A percentile compares a stretch with the other conserved stretches of the same genome.
phyloP scores from a whole-genome alignment of 805 yeast genomes.

The Candida patagonica region DNA sequence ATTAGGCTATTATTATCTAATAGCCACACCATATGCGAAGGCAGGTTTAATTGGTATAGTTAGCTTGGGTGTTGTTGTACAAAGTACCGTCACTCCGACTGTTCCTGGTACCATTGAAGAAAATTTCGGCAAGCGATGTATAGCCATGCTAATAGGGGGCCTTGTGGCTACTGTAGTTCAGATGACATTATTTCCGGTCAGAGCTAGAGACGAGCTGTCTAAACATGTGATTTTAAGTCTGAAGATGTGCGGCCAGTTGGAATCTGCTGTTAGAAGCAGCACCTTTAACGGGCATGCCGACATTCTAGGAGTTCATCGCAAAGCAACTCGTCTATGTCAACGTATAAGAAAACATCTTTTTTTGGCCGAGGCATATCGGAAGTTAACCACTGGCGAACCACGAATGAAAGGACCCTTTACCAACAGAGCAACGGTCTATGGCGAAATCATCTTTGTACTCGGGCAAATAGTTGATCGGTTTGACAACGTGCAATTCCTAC shows the following conservation, averaged over 20 bases:
- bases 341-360: constrained; percentile 32
- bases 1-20: constrained; percentile 37
- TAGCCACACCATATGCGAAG: constrained; percentile 41
- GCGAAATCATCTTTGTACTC: constrained; percentile 37
- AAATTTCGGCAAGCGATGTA: constrained; percentile 41
- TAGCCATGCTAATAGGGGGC: constrained; percentile 45
- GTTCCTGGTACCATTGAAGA: constrained; percentile 33
- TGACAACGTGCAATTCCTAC: constrained; percentile 36
- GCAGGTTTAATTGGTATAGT: constrained; percentile 43
- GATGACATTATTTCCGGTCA: constrained; percentile 36
- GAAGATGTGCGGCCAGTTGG: constrained; percentile 33
- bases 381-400: constrained; percentile 33
- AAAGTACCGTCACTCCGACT: constrained; percentile 36
- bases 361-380: constrained; percentile 31
- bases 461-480: constrained; percentile 40
- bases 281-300: constrained; percentile 27
- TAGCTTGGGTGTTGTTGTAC: constrained; percentile 37
- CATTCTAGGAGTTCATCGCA: constrained; percentile 26
- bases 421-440: constrained; percentile 32
- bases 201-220: constrained; percentile 38
- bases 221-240: constrained; percentile 34
- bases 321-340: constrained; percentile 28
- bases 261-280: constrained; percentile 33
- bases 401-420: constrained; percentile 38
- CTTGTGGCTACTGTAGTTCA: constrained; percentile 39